Evolutionary conservation across 176 grass and related monocot genomes (phyloP), one percentile per base, ranked within the genome.

Genomic region (Saccharum spontaneum): DNA sequence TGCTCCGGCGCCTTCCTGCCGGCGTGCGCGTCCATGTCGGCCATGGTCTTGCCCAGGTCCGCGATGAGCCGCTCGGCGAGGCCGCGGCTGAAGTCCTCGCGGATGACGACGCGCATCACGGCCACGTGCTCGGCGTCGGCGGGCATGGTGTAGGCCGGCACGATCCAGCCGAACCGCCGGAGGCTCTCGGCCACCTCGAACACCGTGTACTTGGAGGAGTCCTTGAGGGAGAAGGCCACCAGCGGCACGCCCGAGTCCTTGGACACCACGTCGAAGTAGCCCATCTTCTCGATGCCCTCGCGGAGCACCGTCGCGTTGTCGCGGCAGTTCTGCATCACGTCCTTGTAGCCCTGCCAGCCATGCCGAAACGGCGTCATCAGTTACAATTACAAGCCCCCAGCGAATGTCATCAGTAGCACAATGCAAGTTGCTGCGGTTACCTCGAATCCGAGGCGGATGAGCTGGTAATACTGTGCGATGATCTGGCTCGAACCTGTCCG

Each of bases 391-490:
- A 28, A 28, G 28, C 28, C n/a, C 50, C 15, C 11, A 11, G 20
- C 28, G 24, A 49, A 54, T 67, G 41, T 13, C 20, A 6, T 54
- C 83, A 6, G 49, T 17, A 17, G 49, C 49, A 52, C 2, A 16
- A 30, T 30, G 38, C 8, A 48, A 10, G 49, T 1, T 50, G 48
- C 20, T 78, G 49, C 5, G 16, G 8, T 65, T 84, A 94, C 93
- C 93, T 95, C 93, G 69, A 92, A 95, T 22, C 93, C 93, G 2
- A 92, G 85, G 44, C 93, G 86, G 62, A 95, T 95, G 76, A 92
- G 91, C 88, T 92, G 93, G 79, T 94, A 94, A 15, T 94, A 94
- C 82, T 94, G 93, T 1, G 90, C 93, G 55, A 95, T 95, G 55
- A 95, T 92, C 88, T 95, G 93, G 82, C 88, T 95, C 4, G 93